Conservation (phyloP, 1,284 basidiomycete genomes). For the Trichosporon sp. region DNA sequence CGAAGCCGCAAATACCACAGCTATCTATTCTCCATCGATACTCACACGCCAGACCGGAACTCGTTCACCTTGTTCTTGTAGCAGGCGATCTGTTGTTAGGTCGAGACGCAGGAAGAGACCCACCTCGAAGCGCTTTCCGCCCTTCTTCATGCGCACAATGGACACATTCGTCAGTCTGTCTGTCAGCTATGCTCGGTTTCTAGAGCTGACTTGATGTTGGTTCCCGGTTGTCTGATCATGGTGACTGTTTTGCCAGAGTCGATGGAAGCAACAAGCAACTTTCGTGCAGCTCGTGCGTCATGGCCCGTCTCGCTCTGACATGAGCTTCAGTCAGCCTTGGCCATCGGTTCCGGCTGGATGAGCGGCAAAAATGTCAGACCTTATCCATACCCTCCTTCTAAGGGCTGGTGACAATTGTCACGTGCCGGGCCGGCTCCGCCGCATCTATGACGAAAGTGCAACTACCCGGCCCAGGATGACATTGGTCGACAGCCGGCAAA, state of each 20-base stretch:
- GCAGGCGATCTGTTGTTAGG: conserved; percentile 75
- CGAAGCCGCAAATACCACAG: background rate
- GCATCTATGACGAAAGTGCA: conserved; percentile 20
- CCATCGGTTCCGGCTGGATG: background rate
- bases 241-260: background rate
- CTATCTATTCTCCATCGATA: conserved; percentile 30
- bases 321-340: background rate
- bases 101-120: conserved; percentile 25
- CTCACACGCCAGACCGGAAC: conserved; percentile 86
- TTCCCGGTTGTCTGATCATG: conserved; percentile 34
- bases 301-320: background rate
- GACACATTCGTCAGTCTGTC: conserved; percentile 90
- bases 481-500: background rate
- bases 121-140: conserved; percentile 96
- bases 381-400: background rate
- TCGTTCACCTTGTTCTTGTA: conserved; percentile 99
- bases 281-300: background rate
- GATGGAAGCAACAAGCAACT: background rate
- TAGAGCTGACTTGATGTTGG: conserved; percentile 32
- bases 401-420: background rate
- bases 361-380: background rate
- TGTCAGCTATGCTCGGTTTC: conserved; percentile 16
- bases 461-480: background rate
- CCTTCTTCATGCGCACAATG: conserved; percentile 91
- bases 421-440: conserved; percentile 4